Evolutionary conservation across 768 basidiomycete species (phyloP).

Genomic region (Amanita phalloides): DNA sequence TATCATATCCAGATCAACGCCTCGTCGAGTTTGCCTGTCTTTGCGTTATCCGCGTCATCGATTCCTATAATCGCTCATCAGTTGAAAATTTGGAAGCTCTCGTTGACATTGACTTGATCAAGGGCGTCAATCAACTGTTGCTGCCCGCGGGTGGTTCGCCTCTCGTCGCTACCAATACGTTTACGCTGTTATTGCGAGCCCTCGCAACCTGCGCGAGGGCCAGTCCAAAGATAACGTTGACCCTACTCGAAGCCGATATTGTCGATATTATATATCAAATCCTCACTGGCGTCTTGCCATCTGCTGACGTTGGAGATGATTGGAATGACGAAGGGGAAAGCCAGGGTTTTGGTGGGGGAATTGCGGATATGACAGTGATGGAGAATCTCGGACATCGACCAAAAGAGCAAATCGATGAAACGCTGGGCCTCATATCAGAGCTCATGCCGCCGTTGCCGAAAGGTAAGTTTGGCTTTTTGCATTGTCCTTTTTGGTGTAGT

Average conservation of each 20-base stretch:
- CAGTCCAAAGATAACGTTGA: constrained; percentile 79
- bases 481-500: not conserved
- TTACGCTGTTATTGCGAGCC: constrained; percentile 78
- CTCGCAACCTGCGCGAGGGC: constrained; percentile 81
- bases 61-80: constrained; percentile 80
- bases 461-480: constrained; percentile 36
- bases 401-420: constrained; percentile 96
- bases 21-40: constrained; percentile 96
- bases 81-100: constrained; percentile 81
- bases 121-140: constrained; percentile 77
- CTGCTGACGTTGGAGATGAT: constrained; percentile 37
- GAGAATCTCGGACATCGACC: constrained; percentile 94
- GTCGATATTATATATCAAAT: constrained; percentile 92
- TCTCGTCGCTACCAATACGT: constrained; percentile 77
- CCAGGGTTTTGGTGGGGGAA: constrained; percentile 77
- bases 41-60: constrained; percentile 89
- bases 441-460: constrained; percentile 88
- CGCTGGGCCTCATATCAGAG: constrained; percentile 80
- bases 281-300: constrained; percentile 86
- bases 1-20: constrained; percentile 87
- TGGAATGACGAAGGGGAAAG: constrained; percentile 50
- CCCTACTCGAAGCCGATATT: constrained; percentile 85
- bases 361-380: constrained; percentile 97
- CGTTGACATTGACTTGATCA: constrained; percentile 69
- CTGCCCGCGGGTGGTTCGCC: constrained; percentile 82